phyloP scores from a whole-genome alignment of 768 basidiomycete genomes.

The Terana coerulea region DNA sequence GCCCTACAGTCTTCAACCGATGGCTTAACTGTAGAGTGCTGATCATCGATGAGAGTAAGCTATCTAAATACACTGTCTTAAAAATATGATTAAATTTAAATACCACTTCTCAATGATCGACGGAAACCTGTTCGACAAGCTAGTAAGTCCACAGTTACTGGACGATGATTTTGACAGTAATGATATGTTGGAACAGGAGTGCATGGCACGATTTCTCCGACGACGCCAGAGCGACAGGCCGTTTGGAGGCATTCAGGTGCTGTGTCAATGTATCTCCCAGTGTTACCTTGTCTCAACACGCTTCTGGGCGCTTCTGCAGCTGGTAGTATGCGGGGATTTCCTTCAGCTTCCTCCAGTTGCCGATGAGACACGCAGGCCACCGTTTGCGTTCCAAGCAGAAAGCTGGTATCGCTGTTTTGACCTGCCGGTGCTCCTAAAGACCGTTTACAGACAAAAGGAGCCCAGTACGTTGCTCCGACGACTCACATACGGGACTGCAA shows the following conservation, averaged over 20 bases:
- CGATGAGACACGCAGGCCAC: conserved; percentile 36
- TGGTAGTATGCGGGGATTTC: conserved; percentile 84
- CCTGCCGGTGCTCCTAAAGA: conserved; percentile 49
- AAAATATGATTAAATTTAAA: background rate
- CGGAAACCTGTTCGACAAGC: conserved; percentile 72
- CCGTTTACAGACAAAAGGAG: conserved; percentile 87
- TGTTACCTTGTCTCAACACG: no score
- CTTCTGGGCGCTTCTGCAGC: no score
- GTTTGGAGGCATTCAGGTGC: conserved; percentile 59
- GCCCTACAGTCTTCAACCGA: no score
- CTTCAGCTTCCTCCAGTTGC: conserved; percentile 86
- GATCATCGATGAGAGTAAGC: conserved; percentile 79
- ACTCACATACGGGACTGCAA: no score
- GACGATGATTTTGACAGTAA: no score
- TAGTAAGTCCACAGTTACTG: no score
- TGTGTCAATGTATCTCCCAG: no score
- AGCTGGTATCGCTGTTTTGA: conserved; percentile 72
- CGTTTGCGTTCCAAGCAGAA: conserved; percentile 78
- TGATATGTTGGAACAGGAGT: background rate
- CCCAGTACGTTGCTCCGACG: conserved; percentile 41
- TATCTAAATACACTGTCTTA: background rate
- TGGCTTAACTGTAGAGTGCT: conserved; percentile 53
- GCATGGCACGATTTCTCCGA: background rate
- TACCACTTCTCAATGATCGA: conserved; percentile 90
- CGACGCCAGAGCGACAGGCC: conserved; percentile 44